phyloP scores from a whole-genome alignment of 2,329 filamentous ascomycete species.

The Pseudogymnoascus sp. region DNA sequence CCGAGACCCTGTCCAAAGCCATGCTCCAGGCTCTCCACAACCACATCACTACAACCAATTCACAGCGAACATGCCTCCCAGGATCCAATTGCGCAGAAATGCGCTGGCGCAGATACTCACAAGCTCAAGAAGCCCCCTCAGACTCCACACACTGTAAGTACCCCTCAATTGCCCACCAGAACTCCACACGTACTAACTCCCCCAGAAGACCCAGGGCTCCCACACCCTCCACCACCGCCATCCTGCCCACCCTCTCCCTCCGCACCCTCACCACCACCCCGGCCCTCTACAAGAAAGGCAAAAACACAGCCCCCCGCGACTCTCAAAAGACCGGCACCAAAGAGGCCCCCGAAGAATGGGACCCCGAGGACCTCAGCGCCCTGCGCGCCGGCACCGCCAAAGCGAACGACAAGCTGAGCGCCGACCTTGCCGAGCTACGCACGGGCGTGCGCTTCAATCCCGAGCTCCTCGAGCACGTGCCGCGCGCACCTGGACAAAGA shows the following conservation, averaged over 20 bases:
- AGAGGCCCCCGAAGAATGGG: constrained; percentile 21
- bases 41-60: neutral
- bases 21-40: neutral
- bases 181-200: neutral
- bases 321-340: constrained; percentile 9
- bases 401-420: constrained; percentile 49
- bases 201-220: neutral
- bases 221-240: neutral
- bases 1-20: neutral
- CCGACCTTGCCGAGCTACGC: constrained; percentile 55
- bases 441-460: constrained; percentile 58
- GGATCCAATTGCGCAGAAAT: neutral
- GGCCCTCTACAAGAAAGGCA: constrained; percentile 7
- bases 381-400: constrained; percentile 50
- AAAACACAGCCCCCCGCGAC: constrained; percentile 4
- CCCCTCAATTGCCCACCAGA: neutral
- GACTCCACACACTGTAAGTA: neutral
- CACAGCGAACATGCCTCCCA: neutral
- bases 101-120: neutral
- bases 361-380: constrained; percentile 55
- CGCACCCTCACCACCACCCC: constrained; percentile 4
- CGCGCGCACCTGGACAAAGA: constrained; percentile 52
- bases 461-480: constrained; percentile 52
- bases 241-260: neutral
- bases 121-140: neutral